Base-by-base conservation (phyloP, 257 asterid species). In the Salvia splendens region DNA sequence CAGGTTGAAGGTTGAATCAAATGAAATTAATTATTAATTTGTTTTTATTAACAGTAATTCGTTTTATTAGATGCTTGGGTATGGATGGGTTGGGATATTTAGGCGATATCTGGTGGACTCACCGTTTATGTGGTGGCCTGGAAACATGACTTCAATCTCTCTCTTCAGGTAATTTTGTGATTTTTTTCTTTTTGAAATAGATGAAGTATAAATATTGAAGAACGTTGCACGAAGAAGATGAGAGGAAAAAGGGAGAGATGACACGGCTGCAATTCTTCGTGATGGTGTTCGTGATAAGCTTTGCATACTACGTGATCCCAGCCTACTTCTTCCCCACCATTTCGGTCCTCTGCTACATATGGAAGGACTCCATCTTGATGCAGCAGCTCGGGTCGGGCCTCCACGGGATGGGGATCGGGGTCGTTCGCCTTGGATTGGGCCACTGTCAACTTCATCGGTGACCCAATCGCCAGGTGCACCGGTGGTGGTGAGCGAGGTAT, bases 61-160 rank as follows among this genome's bases (percentile, higher is more conserved):
- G 11, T 24, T 5, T 12, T 42, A 10, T 32, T 71, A 88, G 96
- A 40, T 89, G 85, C 84, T 89, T 47, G 95, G 95, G 5, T 89
- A 86, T 61, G 90, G 96, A 0, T 89, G 96, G 96, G 96, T 95
- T 12, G 95, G 96, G 4, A 3, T 86, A 47, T 84, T 79, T 36
- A 68, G 96, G 72, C 70, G 65, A 42, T 49, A 75, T 8, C 71
- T 89, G 5, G 88, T 89, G 42, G 95, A 89, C 55, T 85, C 95
- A 9, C 89, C 92, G 30, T 85, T 57, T 36, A 89, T 89, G 96
- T 89, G 96, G 96, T 89, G 96, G 96, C 96, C 96, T 4, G 86
- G 78, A 12, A 82, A 62, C 75, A 48, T 89, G 77, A 62, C 87
- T 32, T 64, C 81, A 2, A 84, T 89, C 45, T 86, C 96, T 6